Percentiles rank a stretch among this genome's conserved stretches.
Conservation (phyloP, 768 basidiomycete genomes). For the Podaxis pistillaris region DNA sequence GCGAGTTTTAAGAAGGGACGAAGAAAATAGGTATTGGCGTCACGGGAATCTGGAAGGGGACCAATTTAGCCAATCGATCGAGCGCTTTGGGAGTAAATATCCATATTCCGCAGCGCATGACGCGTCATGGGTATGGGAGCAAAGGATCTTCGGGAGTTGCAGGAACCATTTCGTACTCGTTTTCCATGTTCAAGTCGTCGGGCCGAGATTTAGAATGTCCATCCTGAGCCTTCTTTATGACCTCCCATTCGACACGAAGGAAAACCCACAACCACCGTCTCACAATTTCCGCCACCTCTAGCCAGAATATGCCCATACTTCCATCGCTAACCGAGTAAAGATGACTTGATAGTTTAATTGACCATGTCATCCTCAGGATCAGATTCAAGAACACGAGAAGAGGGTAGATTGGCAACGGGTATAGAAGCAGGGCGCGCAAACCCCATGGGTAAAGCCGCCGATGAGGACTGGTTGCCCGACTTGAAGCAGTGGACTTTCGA, state of each 20-base stretch:
- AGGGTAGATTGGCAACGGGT: conserved; percentile 83
- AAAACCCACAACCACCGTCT: conserved; percentile 99
- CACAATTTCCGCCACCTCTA: conserved; percentile 87
- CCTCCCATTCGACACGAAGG: conserved; percentile 95
- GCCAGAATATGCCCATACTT: conserved; percentile 79
- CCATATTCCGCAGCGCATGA: conserved; percentile 8
- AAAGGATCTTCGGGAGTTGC: conserved; percentile 22
- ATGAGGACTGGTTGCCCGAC: conserved; percentile 26
- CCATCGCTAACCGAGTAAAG: conserved; percentile 78
- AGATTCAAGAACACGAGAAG: conserved; percentile 81
- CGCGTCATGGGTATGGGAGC: conserved; percentile 1
- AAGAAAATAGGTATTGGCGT: not conserved
- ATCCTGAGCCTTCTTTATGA: conserved; percentile 54
- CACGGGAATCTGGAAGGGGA: not conserved
- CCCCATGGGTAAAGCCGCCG: conserved; percentile 55
- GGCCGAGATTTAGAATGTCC: not conserved
- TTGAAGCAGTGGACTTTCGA: conserved; percentile 15
- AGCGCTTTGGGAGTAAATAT: conserved; percentile 7
- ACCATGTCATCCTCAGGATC: conserved; percentile 90
- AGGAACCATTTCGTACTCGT: conserved; percentile 42
- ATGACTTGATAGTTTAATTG: conserved; percentile 85
- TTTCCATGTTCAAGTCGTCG: conserved; percentile 22
- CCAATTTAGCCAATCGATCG: conserved; percentile 3
- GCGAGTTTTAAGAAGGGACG: not conserved
- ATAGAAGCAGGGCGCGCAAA: conserved; percentile 72